Base-by-base conservation (phyloP, 169 alveolate genomes). In the Cystoisospora suis region DNA sequence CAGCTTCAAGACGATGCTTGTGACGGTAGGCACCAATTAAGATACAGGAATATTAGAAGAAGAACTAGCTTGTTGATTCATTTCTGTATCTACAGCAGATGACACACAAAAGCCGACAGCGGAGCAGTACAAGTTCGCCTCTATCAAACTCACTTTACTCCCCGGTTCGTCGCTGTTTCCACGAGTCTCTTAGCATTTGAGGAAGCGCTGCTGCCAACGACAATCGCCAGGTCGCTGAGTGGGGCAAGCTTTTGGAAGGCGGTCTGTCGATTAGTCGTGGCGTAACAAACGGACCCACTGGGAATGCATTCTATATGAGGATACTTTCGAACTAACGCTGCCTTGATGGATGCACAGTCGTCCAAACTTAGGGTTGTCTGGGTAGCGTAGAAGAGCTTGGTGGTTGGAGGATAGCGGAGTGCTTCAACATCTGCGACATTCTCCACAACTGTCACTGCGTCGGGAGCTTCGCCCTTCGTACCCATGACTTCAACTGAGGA, bases 221-320 rank as follows among this genome's bases (percentile, higher is more conserved):
- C 95, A 36, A 96, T 83, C 7, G 94, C 91, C 34, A 94, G 58
- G 91, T 94, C 97, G 44, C 91, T 86, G 81, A 94, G 90, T 1
- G 88, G 80, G 0, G 88, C 93, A 3, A 94, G 94, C 72, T 92
- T 90, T 40, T 86, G 95, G n/a, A 95, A 92, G 27, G 97, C 97
- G 7, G 69, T 80, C 81, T 96, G 97, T 36, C 97, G 90, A 70
- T 96, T 96, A 36, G 97, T 94, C 20, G 97, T 96, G 38, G 97
- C 97, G 88, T 95, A 96, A 83, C 97, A 96, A 72, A 96, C 94
- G 58, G 97, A 95, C 5, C 97, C 97, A 65, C 97, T 94, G 32
- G 97, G 97, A 38, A 96, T 96, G 2, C 96, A 94, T 91, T 95
- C 95, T 32, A 94, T 93, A 46, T 92, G 65, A 27, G 97, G 97